A percentile compares a stretch with the other conserved stretches of the same genome.
Evolutionary conservation across 495 filamentous ascomycete species (phyloP).

Genomic region (Letharia columbiana): DNA sequence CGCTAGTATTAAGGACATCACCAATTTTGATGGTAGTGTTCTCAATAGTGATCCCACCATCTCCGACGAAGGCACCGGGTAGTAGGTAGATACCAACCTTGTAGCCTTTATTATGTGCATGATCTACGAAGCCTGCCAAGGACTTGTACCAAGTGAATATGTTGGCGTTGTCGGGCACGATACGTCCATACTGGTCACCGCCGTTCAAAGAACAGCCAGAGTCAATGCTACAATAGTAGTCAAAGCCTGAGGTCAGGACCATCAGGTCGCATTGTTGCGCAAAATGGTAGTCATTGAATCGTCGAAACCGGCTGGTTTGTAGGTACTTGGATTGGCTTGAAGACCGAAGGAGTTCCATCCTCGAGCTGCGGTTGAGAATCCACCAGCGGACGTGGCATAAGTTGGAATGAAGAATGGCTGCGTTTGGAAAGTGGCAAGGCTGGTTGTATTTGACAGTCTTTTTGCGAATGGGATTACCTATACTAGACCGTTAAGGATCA

Average conservation of each 20-base stretch:
- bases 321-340: not conserved
- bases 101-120: not conserved
- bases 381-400: not conserved
- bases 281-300: not conserved
- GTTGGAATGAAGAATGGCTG: not conserved
- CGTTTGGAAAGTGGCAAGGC: not conserved
- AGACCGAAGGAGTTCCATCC: not conserved
- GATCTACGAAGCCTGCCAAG: not conserved
- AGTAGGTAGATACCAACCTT: not conserved
- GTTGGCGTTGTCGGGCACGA: not conserved
- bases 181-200: constrained; percentile 3
- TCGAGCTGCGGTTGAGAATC: not conserved
- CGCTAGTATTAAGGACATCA: not conserved
- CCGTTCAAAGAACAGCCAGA: not conserved
- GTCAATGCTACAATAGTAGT: not conserved
- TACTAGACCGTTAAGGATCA: not conserved
- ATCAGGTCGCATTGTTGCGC: not conserved
- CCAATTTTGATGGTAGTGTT: not conserved
- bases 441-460: not conserved
- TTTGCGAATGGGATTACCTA: not conserved
- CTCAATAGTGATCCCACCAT: not conserved
- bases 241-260: not conserved
- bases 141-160: not conserved
- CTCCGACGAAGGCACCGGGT: not conserved
- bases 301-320: not conserved